These are phyloP conservation scores for Syzygium aqueum DNA, from an alignment of 345 rosid genomes.

Conservation along the genomic window DNA sequence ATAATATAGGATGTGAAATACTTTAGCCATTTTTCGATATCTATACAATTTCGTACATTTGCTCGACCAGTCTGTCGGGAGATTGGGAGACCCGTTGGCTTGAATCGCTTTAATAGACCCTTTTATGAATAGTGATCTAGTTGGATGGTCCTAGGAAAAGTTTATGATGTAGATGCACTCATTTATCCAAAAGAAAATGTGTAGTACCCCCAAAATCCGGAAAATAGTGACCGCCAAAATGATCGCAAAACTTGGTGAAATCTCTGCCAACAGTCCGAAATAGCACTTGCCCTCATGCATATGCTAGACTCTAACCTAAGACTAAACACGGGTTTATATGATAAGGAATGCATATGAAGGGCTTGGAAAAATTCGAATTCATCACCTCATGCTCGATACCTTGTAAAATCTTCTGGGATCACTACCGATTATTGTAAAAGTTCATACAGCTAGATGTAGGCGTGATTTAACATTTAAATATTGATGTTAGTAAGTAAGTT, in stretches of 20 bases:
- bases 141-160: neutral
- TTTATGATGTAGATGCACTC: neutral
- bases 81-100: neutral
- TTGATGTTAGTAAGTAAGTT: neutral
- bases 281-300: neutral
- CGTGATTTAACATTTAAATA: neutral
- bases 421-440: rapidly evolving
- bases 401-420: neutral
- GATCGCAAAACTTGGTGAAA: neutral
- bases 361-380: neutral
- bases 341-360: neutral
- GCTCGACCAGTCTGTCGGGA: neutral
- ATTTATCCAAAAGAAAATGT: neutral
- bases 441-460: rapidly evolving
- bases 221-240: neutral
- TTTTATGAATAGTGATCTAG: neutral
- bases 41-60: neutral
- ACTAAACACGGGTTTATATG: neutral
- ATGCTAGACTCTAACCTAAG: neutral
- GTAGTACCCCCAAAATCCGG: neutral
- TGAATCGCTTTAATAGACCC: neutral
- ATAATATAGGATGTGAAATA: neutral
- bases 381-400: neutral
- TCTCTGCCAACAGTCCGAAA: neutral
- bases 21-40: neutral